Evolutionary conservation across 2,329 filamentous ascomycete genomes (phyloP), one percentile per base, ranked within the genome.

Genomic region (Zymoseptoria passerinii): DNA sequence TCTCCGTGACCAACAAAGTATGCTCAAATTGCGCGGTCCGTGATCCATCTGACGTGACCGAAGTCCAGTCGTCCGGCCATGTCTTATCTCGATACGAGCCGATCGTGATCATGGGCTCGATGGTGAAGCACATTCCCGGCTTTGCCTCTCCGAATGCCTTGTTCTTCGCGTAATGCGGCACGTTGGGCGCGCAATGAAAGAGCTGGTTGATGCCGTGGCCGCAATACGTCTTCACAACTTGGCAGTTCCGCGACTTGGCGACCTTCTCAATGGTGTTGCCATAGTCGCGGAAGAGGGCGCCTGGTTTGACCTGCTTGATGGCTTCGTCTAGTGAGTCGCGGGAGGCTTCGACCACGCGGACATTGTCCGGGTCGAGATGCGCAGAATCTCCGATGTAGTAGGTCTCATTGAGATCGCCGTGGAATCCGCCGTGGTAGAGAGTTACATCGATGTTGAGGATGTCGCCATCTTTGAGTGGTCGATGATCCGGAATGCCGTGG

Each of bases 1-100:
- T 83, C 68, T 91, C 88, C 0, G 90, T 95, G 2, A 95, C 89
- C 8, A 95, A 78, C 55, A 95, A 76, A 0, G 89, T 94, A 71
- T 95, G 90, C 73, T 95, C 89, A 70, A 99, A 99, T 72, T 99
- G 94, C 8, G 94, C 94, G 16, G 92, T 96, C 71, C 84, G 80
- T 74, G 88, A 89, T 54, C 94, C 94, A 72, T 99, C 94, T 58
- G 86, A 83, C 0, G 94, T 99, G 4, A 90, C 89, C 74, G 91
- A 96, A 0, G 94, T 99, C 94, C 94, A 99, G 78, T 97, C 90
- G 73, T 99, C 94, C 0, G 94, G 94, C 94, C 94, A 99, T 0
- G 91, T 97, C 73, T 94, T 88, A 71, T 99, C 94, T 63, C 85
- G 85, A 75, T 96, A 89, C 61, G 89, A 92, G 59, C 94, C 94